These are phyloP conservation scores for Diaporthe amygdali DNA, from an alignment of 2,329 filamentous ascomycete genomes.

Conservation along the genomic window DNA sequence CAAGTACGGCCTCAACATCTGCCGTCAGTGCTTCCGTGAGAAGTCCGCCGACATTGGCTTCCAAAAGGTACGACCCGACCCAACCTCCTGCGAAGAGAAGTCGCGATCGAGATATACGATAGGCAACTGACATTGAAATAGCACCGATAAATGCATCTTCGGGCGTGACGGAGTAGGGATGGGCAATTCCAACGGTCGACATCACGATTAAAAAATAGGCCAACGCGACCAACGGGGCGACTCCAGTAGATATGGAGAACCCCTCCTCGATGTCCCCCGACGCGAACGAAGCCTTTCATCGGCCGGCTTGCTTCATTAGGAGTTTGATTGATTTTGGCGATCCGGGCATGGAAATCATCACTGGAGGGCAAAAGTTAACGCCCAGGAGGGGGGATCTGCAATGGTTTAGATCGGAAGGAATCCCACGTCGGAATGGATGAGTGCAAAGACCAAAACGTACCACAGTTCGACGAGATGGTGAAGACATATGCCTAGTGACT, in stretches of 20 bases:
- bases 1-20: conserved; percentile 97
- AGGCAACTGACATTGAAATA: conserved; percentile 3
- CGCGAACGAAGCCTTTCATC: conserved; percentile 17
- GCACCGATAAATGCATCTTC: conserved; percentile 25
- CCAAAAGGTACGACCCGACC: conserved; percentile 63
- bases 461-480: background rate
- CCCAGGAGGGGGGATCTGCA: conserved; percentile 14
- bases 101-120: background rate
- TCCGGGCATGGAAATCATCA: conserved; percentile 26
- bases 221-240: background rate
- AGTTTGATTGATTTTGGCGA: conserved; percentile 27
- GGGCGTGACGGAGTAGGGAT: conserved; percentile 17
- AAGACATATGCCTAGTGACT: background rate
- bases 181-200: conserved; percentile 17
- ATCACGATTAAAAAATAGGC: conserved; percentile 16
- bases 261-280: conserved; percentile 21
- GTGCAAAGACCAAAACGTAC: conserved; percentile 19
- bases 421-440: conserved; percentile 26
- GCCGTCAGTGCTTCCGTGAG: conserved; percentile 81
- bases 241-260: background rate
- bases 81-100: background rate
- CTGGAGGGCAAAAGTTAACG: conserved; percentile 14
- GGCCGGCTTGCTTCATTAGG: conserved; percentile 25
- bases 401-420: conserved; percentile 23
- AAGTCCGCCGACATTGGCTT: conserved; percentile 76